Conservation (phyloP, 768 basidiomycete genomes). For the Cyclocybe aegerita region DNA sequence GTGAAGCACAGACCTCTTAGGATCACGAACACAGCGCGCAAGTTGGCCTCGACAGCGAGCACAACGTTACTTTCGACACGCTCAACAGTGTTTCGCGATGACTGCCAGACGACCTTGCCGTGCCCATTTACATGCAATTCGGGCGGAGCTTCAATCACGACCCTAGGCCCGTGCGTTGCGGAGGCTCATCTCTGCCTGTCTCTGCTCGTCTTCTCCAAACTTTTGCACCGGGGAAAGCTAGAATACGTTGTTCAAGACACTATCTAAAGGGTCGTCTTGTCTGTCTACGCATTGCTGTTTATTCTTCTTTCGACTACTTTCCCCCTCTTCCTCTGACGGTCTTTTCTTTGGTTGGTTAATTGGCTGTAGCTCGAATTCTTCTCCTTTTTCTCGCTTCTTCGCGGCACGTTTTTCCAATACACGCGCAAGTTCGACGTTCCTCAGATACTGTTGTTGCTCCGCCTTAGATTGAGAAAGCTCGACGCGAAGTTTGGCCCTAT, state of each 20-base stretch:
- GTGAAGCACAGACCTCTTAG: slow-evolving; percentile 92
- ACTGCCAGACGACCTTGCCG: slow-evolving; percentile 27
- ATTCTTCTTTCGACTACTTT: slow-evolving; percentile 27
- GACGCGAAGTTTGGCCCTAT: slow-evolving; percentile 84
- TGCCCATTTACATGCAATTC: slow-evolving; percentile 27
- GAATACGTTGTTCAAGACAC: slow-evolving; percentile 53
- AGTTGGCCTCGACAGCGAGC: slow-evolving; percentile 42
- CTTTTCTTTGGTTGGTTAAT: slow-evolving; percentile 32
- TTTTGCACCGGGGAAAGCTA: slow-evolving; percentile 21
- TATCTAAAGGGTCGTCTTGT: slow-evolving; percentile 27
- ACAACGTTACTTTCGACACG: slow-evolving; percentile 41
- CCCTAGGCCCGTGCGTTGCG: slow-evolving; percentile 32
- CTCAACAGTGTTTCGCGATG: slow-evolving; percentile 65
- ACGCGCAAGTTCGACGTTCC: slow-evolving; percentile 90
- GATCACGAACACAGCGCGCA: slow-evolving; percentile 52
- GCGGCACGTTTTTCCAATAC: slow-evolving; percentile 81
- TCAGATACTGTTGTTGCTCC: slow-evolving; percentile 92
- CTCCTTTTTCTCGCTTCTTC: slow-evolving; percentile 58
- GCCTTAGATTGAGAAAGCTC: slow-evolving; percentile 84
- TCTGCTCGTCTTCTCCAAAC: not conserved
- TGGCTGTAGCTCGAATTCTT: slow-evolving; percentile 44
- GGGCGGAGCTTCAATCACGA: slow-evolving; percentile 40
- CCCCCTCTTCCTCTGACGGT: slow-evolving; percentile 18
- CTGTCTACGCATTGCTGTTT: slow-evolving; percentile 14
- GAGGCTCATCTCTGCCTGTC: not conserved